Evolutionary conservation across 23 red algal species (phyloP).

Genomic region (Gracilaria gracilis): DNA sequence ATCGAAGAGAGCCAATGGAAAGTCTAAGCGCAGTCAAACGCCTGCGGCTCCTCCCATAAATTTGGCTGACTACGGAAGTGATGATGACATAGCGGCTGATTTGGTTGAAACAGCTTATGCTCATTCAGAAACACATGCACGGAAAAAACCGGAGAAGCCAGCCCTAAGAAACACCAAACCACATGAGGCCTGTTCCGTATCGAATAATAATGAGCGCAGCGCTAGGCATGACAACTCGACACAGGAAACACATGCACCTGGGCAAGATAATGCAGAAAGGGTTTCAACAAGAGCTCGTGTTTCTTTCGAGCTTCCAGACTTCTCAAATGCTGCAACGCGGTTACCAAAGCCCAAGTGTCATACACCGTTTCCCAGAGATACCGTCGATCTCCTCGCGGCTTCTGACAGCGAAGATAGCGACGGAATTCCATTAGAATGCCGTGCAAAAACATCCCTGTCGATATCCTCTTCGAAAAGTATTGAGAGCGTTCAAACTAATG

Average conservation of each 20-base stretch:
- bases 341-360: neutral
- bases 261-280: neutral
- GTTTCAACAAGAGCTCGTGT: neutral
- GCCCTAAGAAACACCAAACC: neutral
- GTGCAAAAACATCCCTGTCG: neutral
- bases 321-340: neutral
- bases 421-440: conserved; percentile 16
- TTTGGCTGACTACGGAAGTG: conserved; percentile 23
- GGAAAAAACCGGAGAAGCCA: neutral
- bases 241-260: neutral
- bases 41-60: conserved; percentile 9
- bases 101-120: neutral
- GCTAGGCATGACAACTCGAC: neutral
- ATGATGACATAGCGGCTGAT: conserved; percentile 15
- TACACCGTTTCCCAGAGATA: conserved; percentile 31
- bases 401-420: conserved; percentile 37
- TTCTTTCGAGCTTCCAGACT: neutral
- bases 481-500: neutral
- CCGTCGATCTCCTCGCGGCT: neutral
- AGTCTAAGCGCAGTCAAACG: conserved; percentile 15
- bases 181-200: neutral
- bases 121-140: neutral
- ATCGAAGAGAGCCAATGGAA: neutral
- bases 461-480: neutral
- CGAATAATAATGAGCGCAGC: neutral